Evolutionary conservation across 371 early-diverging fungal genomes (phyloP), one percentile per base, ranked within the genome.

Genomic region (Mortierella sp.): DNA sequence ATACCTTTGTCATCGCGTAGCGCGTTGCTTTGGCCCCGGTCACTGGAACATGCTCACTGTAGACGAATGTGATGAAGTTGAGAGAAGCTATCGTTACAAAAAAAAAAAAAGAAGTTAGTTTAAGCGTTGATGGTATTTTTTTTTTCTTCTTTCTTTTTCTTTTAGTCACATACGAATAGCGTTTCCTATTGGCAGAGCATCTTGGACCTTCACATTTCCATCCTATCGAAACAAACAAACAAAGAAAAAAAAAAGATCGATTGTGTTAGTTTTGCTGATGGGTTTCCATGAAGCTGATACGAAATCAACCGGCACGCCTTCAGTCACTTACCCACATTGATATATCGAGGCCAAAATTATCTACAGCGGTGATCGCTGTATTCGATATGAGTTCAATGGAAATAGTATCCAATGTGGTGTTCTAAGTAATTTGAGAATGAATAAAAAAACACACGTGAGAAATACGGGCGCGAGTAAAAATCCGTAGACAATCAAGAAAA

Each of bases 61-160:
- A 77, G 7, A 62, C 62, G 52, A 77, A 72, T 1, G 78, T 77
- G 38, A 77, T n/a, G 16, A 70, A 65, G 15, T 77, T 77, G 63
- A 77, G 57, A 9, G 78, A 77, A 16, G 78, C 78, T 77, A 66
- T 36, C 36, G 36, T 36, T 36, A 36, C 36, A 36, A 36, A 36
- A 36, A 36, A 3, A 36, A 50, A 50, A 50, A 21, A 50, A 13
- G 7, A 50, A 50, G 7, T 50, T 2, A n/a, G n/a, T n/a, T n/a
- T n/a, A n/a, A n/a, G n/a, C 3, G 50, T 21, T 50, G 21, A 19
- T 50, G 50, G n/a, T n/a, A n/a, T n/a, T n/a, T n/a, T n/a, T 28
- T 28, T 28, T 28, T 28, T 28, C 2, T 28, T 28, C 28, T 1
- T 28, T 28, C 2, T 2, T 28, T 15, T 50, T 21, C 5, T 21